Conservation (phyloP, 163 green algal species). For the Scenedesmus sp. region DNA sequence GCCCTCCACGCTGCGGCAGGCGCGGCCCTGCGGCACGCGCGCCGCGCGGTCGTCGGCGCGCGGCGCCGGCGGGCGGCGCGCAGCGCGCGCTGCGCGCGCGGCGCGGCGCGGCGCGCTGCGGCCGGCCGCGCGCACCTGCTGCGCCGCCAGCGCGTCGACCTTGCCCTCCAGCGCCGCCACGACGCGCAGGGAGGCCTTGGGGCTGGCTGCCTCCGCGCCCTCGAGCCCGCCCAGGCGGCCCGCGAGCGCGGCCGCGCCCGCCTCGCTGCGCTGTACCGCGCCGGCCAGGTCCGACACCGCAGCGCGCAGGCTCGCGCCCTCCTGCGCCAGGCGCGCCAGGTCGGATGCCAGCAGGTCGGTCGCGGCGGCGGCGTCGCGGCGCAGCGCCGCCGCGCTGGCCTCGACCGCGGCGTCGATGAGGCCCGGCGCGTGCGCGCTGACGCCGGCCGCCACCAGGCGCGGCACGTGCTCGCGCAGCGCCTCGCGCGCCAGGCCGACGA, state of each 20-base stretch:
- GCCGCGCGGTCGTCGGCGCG: no score
- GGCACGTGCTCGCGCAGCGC: slow-evolving; percentile 28
- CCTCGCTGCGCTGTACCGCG: slow-evolving; percentile 15
- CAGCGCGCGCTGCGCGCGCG: no score
- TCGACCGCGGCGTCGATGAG: slow-evolving; percentile 42
- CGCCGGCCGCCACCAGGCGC: slow-evolving; percentile 4
- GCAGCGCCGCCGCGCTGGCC: slow-evolving; percentile 13
- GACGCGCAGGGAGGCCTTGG: slow-evolving; percentile 36
- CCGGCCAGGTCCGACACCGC: slow-evolving; percentile 12
- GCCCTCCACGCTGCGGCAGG: slow-evolving; percentile 37
- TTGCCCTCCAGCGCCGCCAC: slow-evolving; percentile 41
- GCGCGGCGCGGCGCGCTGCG: no score
- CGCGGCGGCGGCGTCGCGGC: slow-evolving; percentile 1
- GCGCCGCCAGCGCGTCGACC: slow-evolving; percentile 26
- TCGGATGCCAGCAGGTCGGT: slow-evolving; percentile 25
- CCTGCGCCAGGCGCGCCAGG: slow-evolving; percentile 11
- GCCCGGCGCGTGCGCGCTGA: slow-evolving; percentile 19
- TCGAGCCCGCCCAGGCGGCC: slow-evolving; percentile 11
- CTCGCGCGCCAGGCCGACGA: slow-evolving; percentile 19
- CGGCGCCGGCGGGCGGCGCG: no score
- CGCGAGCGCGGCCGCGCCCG: slow-evolving; percentile 4
- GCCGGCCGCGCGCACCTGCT: no score
- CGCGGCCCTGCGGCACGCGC: slow-evolving; percentile 28
- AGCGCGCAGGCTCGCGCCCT: slow-evolving; percentile 7
- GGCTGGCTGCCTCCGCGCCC: slow-evolving; percentile 15